These are phyloP conservation scores for Wallacemonas rigidus DNA, from an alignment of 208 protist species.

Conservation along the genomic window DNA sequence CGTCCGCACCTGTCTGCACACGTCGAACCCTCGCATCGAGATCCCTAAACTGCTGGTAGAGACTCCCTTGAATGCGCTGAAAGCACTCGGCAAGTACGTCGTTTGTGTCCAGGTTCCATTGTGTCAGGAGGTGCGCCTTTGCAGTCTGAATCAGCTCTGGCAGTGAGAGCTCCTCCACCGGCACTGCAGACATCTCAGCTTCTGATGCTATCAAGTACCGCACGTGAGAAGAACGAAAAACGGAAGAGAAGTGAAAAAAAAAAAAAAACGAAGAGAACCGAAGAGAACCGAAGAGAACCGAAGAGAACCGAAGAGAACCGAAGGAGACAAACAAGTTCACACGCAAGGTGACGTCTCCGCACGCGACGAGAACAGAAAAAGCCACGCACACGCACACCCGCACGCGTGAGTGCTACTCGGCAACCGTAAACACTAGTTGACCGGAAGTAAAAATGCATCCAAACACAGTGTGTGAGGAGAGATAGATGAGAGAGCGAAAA, in stretches of 20 bases:
- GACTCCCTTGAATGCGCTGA: slow-evolving; percentile 2
- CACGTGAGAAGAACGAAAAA: neutral
- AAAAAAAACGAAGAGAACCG: neutral
- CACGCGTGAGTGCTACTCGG: no score
- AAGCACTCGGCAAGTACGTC: slow-evolving; percentile 32
- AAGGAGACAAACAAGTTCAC: neutral
- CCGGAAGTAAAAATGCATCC: no score
- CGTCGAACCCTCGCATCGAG: neutral
- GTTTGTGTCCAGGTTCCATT: slow-evolving; percentile 54
- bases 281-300: neutral
- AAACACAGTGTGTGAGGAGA: no score
- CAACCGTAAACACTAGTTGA: no score
- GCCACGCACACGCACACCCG: no score
- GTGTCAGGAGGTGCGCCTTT: slow-evolving; percentile 24
- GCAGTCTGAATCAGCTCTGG: slow-evolving; percentile 24
- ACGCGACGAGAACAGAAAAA: no score
- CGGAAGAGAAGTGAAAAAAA: neutral
- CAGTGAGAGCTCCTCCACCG: slow-evolving; percentile 1
- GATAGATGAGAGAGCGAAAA: no score
- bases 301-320: neutral
- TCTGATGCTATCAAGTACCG: neutral
- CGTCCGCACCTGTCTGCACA: slow-evolving; percentile 1
- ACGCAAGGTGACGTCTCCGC: no score
- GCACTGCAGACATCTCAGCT: neutral
- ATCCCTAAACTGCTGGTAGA: neutral